phyloP scores from a whole-genome alignment of 306 rosid genomes.

The Cucumis cinereus region DNA sequence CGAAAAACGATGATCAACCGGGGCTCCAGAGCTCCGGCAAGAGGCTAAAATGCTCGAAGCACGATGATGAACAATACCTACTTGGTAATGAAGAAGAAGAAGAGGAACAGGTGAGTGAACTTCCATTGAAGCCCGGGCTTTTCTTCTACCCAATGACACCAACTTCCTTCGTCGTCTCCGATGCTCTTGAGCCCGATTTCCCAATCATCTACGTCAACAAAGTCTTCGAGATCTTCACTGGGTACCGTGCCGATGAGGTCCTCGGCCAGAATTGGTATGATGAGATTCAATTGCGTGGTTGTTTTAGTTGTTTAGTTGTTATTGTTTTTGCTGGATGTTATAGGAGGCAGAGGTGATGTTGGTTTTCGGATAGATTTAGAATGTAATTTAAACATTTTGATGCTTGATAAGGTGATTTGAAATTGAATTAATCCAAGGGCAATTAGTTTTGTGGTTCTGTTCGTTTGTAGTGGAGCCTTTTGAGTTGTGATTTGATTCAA shows the following conservation, averaged over 20 bases:
- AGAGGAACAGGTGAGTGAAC: conserved; percentile 29
- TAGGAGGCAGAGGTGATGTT: not conserved
- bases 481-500: not conserved
- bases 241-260: conserved; percentile 84
- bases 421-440: not conserved
- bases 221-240: conserved; percentile 78
- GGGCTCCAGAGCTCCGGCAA: conserved; percentile 43
- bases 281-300: not conserved
- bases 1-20: conserved; percentile 31
- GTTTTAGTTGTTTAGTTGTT: not conserved
- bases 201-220: conserved; percentile 90
- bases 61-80: not conserved
- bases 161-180: conserved; percentile 78
- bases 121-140: conserved; percentile 33
- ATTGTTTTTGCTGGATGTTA: not conserved
- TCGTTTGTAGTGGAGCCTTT: not conserved
- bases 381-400: not conserved
- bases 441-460: not conserved
- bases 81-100: not conserved
- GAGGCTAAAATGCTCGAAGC: conserved; percentile 45
- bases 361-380: not conserved
- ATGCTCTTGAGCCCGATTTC: conserved; percentile 80
- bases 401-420: not conserved
- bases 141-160: conserved; percentile 55
- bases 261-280: conserved; percentile 85